Conservation (phyloP, 2,329 filamentous ascomycete genomes). For the Calonectria pauciramosa region DNA sequence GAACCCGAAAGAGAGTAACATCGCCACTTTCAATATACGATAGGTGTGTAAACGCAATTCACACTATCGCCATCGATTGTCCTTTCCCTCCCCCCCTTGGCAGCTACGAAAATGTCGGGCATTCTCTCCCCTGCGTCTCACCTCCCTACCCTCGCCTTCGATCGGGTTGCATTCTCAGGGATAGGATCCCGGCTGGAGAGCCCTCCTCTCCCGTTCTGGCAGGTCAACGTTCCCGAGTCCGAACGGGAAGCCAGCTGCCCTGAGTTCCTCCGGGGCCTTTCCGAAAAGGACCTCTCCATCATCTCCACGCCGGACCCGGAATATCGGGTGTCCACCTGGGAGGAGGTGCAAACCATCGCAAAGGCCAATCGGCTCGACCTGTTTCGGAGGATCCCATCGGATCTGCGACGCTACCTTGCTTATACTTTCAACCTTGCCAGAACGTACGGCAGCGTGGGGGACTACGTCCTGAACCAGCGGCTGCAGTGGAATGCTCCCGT, state of each 20-base stretch:
- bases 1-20: neutral
- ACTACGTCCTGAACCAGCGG: constrained; percentile 79
- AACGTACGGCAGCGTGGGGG: constrained; percentile 81
- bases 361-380: constrained; percentile 76
- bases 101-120: neutral
- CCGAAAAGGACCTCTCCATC: constrained; percentile 77
- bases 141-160: neutral
- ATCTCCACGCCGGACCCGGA: constrained; percentile 78
- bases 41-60: neutral
- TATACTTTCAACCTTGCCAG: constrained; percentile 75
- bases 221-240: constrained; percentile 78
- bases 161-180: neutral
- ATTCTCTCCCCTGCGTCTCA: neutral
- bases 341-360: constrained; percentile 74
- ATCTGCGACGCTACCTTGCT: constrained; percentile 82
- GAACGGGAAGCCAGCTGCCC: constrained; percentile 79
- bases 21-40: neutral
- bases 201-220: constrained; percentile 77
- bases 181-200: neutral
- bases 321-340: constrained; percentile 77
- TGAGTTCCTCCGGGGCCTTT: constrained; percentile 73
- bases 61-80: neutral
- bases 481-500: constrained; percentile 75
- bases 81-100: no score
- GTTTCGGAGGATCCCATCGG: constrained; percentile 83